Evolutionary conservation across 2,329 filamentous ascomycete genomes (phyloP).

Genomic region (Clonostachys rosea): DNA sequence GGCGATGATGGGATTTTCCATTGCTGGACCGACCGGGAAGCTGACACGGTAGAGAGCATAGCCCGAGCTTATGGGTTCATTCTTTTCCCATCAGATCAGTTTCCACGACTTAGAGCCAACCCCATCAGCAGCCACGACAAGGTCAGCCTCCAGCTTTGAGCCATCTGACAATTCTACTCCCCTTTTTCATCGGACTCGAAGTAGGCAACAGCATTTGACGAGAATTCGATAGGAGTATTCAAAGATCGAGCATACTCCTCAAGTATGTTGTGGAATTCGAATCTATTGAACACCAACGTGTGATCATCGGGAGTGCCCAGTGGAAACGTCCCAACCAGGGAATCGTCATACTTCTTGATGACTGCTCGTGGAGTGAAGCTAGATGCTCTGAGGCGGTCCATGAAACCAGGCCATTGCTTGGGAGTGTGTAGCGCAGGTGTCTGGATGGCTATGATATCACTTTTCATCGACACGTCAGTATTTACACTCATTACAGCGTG

Average conservation of each 20-base stretch:
- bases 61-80: background rate
- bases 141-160: background rate
- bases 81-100: slow-evolving; percentile 28
- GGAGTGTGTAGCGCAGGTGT: slow-evolving; percentile 53
- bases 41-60: background rate
- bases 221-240: slow-evolving; percentile 50
- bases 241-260: slow-evolving; percentile 54
- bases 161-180: background rate
- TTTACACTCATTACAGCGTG: background rate
- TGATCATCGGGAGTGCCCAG: too few species aligned
- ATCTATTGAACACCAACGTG: slow-evolving; percentile 13
- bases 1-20: slow-evolving; percentile 23
- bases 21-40: slow-evolving; percentile 31
- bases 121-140: background rate
- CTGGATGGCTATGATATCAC: slow-evolving; percentile 51
- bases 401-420: slow-evolving; percentile 44
- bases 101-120: slow-evolving; percentile 41
- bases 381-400: background rate
- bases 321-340: too few species aligned
- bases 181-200: slow-evolving; percentile 37
- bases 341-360: too few species aligned
- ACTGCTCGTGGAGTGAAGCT: too few species aligned
- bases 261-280: slow-evolving; percentile 14
- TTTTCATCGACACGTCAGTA: slow-evolving; percentile 27
- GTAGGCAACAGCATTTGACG: slow-evolving; percentile 44